These are phyloP conservation scores for Diplocarpon mali DNA, from an alignment of 2,329 filamentous ascomycete genomes.

Conservation along the genomic window DNA sequence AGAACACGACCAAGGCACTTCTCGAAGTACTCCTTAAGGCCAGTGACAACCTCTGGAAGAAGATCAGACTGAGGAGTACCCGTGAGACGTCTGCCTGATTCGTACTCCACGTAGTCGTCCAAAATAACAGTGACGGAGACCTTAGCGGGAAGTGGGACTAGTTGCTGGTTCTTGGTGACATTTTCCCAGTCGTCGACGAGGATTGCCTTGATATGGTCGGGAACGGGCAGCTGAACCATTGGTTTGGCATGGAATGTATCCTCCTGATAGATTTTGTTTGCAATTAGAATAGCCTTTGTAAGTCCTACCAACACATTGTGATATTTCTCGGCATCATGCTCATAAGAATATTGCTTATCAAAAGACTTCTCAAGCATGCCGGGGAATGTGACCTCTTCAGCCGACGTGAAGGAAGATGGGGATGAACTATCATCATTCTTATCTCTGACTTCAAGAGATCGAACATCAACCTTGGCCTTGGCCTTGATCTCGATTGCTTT, in stretches of 20 bases:
- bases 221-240: constrained; percentile 74
- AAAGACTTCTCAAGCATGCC: not conserved
- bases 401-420: not conserved
- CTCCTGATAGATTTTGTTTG: constrained; percentile 47
- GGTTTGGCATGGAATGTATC: constrained; percentile 76
- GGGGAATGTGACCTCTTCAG: not conserved
- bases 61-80: constrained; percentile 70
- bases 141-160: constrained; percentile 72
- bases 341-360: not conserved
- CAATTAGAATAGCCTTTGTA: constrained; percentile 2
- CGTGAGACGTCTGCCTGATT: constrained; percentile 52
- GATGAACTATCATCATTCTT: constrained; percentile 2
- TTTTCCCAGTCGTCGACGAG: constrained; percentile 99
- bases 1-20: constrained; percentile 78
- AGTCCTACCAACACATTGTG: not conserved
- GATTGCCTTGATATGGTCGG: constrained; percentile 81
- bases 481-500: not conserved
- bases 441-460: not conserved
- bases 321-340: no score
- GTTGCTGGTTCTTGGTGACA: constrained; percentile 85
- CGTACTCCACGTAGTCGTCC: constrained; percentile 65
- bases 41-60: constrained; percentile 77
- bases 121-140: constrained; percentile 69
- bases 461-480: not conserved
- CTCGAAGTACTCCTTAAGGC: constrained; percentile 89